Conservation (phyloP, 257 asterid species). For the Solanum clarkiae region DNA sequence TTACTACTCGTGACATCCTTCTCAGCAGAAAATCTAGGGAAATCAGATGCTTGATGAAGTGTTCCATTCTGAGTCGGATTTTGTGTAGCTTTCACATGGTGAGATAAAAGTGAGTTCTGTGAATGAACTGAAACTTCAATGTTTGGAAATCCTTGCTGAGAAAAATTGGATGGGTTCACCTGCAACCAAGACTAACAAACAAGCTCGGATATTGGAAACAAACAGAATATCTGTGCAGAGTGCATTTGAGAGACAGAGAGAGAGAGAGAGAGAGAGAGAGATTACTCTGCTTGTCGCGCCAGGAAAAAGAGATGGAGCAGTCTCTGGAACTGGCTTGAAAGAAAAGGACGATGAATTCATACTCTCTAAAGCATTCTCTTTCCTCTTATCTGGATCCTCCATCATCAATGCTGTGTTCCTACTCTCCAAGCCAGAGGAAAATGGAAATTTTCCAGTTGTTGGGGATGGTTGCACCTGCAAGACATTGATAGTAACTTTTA, state of each 20-base stretch:
- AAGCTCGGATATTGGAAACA: not conserved
- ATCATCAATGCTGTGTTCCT: slow-evolving; percentile 14
- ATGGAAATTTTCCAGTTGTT: slow-evolving; percentile 60
- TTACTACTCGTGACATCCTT: slow-evolving; percentile 11
- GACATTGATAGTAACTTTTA: not conserved
- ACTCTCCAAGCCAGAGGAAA: slow-evolving; percentile 20
- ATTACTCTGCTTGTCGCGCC: slow-evolving; percentile 37
- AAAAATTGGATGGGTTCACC: slow-evolving; percentile 17
- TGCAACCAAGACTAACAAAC: slow-evolving; percentile 12
- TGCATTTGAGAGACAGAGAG: not conserved
- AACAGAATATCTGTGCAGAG: not conserved
- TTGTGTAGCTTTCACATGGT: slow-evolving; percentile 13
- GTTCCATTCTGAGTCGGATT: slow-evolving; percentile 1
- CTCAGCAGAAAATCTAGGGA: slow-evolving; percentile 20
- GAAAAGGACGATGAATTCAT: slow-evolving; percentile 49
- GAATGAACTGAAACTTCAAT: slow-evolving; percentile 27
- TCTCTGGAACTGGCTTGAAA: slow-evolving; percentile 38
- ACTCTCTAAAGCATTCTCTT: slow-evolving; percentile 37
- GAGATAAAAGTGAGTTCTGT: slow-evolving; percentile 11
- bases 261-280: slow-evolving; percentile 6
- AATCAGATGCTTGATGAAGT: slow-evolving; percentile 23
- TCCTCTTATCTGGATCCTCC: slow-evolving; percentile 32
- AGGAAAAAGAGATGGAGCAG: slow-evolving; percentile 31
- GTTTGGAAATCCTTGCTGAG: slow-evolving; percentile 32
- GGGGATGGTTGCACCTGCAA: slow-evolving; percentile 52